These are phyloP conservation scores for Nymphaea thermarum DNA, from an alignment of 164 flowering plant species.

Conservation along the genomic window DNA sequence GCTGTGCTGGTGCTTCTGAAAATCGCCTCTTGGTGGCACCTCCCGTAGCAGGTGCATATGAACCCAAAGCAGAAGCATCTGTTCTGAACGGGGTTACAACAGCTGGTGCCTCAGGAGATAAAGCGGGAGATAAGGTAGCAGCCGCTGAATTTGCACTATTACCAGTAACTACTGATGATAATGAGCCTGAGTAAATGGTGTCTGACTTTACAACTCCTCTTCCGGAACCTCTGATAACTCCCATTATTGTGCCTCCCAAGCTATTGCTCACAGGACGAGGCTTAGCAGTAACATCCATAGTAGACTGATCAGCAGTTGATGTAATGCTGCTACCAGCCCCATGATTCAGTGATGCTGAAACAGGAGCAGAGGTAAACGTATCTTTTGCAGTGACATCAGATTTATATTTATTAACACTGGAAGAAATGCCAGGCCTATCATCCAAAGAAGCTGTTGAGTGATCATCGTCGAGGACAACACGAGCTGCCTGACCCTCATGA, in stretches of 20 bases:
- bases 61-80: constrained; percentile 79
- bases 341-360: constrained; percentile 2
- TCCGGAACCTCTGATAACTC: constrained; percentile 88
- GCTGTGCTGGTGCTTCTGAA: constrained; percentile 54
- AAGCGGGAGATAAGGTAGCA: constrained; percentile 14
- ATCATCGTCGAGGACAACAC: constrained; percentile 62
- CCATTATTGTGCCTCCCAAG: constrained; percentile 67
- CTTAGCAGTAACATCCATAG: constrained; percentile 34
- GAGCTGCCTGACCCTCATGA: constrained; percentile 88
- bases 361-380: constrained; percentile 23
- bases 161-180: constrained; percentile 17
- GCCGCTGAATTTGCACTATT: constrained; percentile 16
- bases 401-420: constrained; percentile 42
- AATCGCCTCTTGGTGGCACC: constrained; percentile 86
- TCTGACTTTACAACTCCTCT: constrained; percentile 62
- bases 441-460: constrained; percentile 27
- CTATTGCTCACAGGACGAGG: constrained; percentile 51
- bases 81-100: constrained; percentile 57
- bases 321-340: constrained; percentile 8
- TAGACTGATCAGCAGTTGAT: constrained; percentile 15
- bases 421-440: constrained; percentile 20
- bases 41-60: constrained; percentile 42
- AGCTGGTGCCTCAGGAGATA: constrained; percentile 23
- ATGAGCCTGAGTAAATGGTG: constrained; percentile 25
- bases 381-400: constrained; percentile 34